phyloP scores from a whole-genome alignment of 1,284 basidiomycete genomes.

The Macrocystidia cucumis region DNA sequence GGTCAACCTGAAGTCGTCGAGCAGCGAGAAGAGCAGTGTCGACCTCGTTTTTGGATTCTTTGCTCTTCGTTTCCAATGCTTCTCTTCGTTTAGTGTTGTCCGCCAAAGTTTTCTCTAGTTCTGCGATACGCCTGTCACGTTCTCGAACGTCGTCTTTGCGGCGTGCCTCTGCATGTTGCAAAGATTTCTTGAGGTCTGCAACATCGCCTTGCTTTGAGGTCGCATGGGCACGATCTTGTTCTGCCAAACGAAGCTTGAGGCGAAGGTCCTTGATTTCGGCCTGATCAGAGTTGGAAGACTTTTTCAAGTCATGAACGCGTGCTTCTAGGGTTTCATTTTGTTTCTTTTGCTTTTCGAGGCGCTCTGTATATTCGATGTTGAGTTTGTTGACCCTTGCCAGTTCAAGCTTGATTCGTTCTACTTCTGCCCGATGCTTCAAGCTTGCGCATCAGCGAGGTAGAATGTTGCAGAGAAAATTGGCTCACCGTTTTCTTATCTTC shows the following conservation, averaged over 20 bases:
- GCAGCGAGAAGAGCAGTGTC: constrained; percentile 24
- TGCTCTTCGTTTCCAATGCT: constrained; percentile 32
- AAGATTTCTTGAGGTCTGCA: constrained; percentile 42
- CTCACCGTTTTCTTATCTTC: constrained; percentile 63
- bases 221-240: constrained; percentile 49
- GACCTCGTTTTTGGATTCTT: constrained; percentile 33
- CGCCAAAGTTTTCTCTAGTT: constrained; percentile 44
- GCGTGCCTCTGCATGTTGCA: constrained; percentile 40
- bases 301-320: constrained; percentile 53
- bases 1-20: constrained; percentile 25
- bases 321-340: constrained; percentile 46
- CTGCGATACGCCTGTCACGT: constrained; percentile 43
- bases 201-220: constrained; percentile 43
- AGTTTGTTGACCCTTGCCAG: constrained; percentile 39
- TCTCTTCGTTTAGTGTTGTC: constrained; percentile 45
- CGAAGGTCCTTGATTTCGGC: constrained; percentile 56
- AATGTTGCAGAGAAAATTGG: constrained; percentile 9
- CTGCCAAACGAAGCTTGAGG: constrained; percentile 48
- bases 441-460: too few relatives aligned
- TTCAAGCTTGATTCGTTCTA: constrained; percentile 53
- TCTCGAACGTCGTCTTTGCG: constrained; percentile 46
- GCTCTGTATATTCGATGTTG: constrained; percentile 44
- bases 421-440: constrained; percentile 46
- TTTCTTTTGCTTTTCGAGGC: constrained; percentile 54
- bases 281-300: constrained; percentile 38